Evolutionary conservation across 441 rosid species (phyloP).

Genomic region (Syzygium malaccense): DNA sequence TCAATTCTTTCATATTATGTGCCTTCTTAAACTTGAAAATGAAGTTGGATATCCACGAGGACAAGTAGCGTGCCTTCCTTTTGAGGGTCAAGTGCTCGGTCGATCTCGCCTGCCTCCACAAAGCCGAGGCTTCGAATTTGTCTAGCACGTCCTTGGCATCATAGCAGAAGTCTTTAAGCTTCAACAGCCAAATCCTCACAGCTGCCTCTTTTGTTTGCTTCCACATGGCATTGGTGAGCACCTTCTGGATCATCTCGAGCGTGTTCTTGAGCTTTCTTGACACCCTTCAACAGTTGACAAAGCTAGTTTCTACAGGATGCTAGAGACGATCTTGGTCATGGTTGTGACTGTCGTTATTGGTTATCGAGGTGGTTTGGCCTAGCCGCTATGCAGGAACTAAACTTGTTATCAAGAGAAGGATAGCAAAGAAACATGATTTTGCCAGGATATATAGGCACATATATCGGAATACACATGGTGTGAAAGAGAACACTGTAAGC

Average conservation of each 20-base stretch:
- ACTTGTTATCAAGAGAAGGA: too few relatives aligned
- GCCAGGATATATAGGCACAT: too few relatives aligned
- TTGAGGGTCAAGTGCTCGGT: not conserved
- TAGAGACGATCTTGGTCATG: not conserved
- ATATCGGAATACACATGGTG: too few relatives aligned
- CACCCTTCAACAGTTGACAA: not conserved
- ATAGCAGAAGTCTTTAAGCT: not conserved
- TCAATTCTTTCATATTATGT: too few relatives aligned
- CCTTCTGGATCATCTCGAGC: not conserved
- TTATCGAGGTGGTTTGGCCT: too few relatives aligned
- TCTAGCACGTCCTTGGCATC: not conserved
- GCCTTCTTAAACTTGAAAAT: too few relatives aligned
- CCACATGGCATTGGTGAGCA: not conserved
- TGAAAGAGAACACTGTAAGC: too few relatives aligned
- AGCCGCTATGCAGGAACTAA: too few relatives aligned
- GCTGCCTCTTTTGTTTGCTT: not conserved
- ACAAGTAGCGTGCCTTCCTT: too few relatives aligned
- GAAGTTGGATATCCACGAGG: too few relatives aligned
- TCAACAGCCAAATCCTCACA: not conserved
- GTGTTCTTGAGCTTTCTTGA: not conserved
- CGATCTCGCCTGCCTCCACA: not conserved
- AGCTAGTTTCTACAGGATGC: not conserved
- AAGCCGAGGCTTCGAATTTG: not conserved
- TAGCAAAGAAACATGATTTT: too few relatives aligned
- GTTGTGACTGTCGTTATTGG: too few relatives aligned